These are phyloP conservation scores for Trypanosoma scelopori DNA, from an alignment of 208 protist genomes.

Conservation along the genomic window DNA sequence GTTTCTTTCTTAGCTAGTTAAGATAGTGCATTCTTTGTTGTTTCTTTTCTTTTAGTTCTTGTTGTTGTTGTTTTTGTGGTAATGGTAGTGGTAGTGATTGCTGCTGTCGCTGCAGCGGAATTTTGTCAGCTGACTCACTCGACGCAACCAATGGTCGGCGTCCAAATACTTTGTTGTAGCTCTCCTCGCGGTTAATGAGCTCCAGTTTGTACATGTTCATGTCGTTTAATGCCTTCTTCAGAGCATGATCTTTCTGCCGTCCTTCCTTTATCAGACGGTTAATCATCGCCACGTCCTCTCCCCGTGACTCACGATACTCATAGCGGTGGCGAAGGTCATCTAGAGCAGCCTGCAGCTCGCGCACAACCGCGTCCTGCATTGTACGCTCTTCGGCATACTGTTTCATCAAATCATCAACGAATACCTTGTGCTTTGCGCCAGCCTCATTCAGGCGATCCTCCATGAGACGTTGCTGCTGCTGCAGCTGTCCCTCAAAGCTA, in stretches of 20 bases:
- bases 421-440: slow-evolving; percentile 36
- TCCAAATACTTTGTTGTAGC: slow-evolving; percentile 94
- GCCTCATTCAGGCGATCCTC: slow-evolving; percentile 29
- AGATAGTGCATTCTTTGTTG: not conserved
- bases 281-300: slow-evolving; percentile 88
- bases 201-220: slow-evolving; percentile 94
- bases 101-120: slow-evolving; percentile 2
- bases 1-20: too few species aligned
- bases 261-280: slow-evolving; percentile 83
- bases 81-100: too few species aligned
- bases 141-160: slow-evolving; percentile 57
- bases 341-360: slow-evolving; percentile 39
- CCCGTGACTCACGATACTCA: slow-evolving; percentile 87
- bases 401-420: slow-evolving; percentile 50
- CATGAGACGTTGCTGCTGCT: not conserved
- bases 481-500: slow-evolving; percentile 24
- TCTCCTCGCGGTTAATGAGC: slow-evolving; percentile 94
- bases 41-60: too few species aligned
- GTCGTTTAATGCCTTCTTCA: slow-evolving; percentile 85
- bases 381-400: slow-evolving; percentile 46
- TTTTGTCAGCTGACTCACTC: slow-evolving; percentile 9
- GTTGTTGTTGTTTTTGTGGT: too few species aligned
- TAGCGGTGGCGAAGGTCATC: slow-evolving; percentile 88
- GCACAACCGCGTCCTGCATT: slow-evolving; percentile 34
- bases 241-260: slow-evolving; percentile 62